phyloP scores from a whole-genome alignment of 2,329 filamentous ascomycete genomes.

The Penicillium brevicompactum region DNA sequence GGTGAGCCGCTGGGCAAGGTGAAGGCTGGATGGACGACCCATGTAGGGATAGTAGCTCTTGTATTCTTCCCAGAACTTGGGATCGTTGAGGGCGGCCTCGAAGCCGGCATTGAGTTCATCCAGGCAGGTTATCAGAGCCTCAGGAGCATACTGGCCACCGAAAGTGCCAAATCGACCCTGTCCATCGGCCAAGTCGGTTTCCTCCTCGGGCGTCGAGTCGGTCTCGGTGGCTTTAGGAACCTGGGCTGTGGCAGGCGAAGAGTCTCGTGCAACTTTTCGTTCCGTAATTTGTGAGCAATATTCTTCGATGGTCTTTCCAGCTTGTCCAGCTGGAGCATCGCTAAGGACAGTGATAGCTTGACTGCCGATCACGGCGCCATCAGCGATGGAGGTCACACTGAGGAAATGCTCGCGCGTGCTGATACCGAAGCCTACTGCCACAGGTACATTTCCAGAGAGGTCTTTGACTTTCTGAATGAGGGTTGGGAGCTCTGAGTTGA shows the following conservation, averaged over 20 bases:
- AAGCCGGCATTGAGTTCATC: conserved; percentile 89
- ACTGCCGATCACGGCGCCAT: conserved; percentile 94
- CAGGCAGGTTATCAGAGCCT: conserved; percentile 96
- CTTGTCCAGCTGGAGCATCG: conserved; percentile 66
- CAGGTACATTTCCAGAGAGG: conserved; percentile 86
- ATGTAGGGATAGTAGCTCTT: conserved; percentile 96
- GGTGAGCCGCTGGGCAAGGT: conserved; percentile 84
- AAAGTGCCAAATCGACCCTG: conserved; percentile 86
- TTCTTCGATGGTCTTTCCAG: conserved; percentile 74
- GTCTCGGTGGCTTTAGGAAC: background rate
- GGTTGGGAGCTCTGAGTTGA: conserved; percentile 80
- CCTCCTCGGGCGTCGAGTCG: background rate
- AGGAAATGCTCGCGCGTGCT: conserved; percentile 93
- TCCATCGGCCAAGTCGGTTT: conserved; percentile 8
- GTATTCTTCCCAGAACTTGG: conserved; percentile 95
- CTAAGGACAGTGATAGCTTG: conserved; percentile 85
- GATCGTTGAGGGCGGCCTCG: conserved; percentile 81
- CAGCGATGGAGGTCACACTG: conserved; percentile 74
- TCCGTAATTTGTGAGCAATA: conserved; percentile 78
- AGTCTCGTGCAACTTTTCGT: conserved; percentile 51
- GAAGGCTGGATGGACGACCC: conserved; percentile 88
- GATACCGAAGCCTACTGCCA: conserved; percentile 93
- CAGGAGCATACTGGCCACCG: conserved; percentile 95
- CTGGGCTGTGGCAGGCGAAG: conserved; percentile 29
- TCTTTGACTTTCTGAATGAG: conserved; percentile 69